A percentile compares a stretch with the other conserved stretches of the same genome.
Evolutionary conservation across 2,329 filamentous ascomycete genomes (phyloP).

Genomic region (Phoma sp.): DNA sequence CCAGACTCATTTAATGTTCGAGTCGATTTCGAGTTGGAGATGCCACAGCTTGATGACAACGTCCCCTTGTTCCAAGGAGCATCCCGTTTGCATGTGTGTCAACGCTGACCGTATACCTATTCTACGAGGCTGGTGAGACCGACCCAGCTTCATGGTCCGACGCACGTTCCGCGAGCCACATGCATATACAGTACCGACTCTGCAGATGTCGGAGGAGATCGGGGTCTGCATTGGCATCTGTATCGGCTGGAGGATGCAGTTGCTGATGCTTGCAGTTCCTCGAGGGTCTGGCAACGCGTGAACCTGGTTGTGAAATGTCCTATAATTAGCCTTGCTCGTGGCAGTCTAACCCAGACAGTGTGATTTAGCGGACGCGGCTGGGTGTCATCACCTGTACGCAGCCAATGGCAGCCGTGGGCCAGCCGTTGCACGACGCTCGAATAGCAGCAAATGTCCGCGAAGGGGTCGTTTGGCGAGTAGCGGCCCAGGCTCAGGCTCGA

Average conservation of each 20-base stretch:
- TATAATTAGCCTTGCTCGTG: slow-evolving; percentile 34
- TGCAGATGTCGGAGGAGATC: background rate
- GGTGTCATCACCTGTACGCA: background rate
- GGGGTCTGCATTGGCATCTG: slow-evolving; percentile 7
- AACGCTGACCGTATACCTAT: background rate
- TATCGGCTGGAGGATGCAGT: background rate
- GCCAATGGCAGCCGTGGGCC: background rate
- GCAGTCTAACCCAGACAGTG: background rate
- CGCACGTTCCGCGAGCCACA: background rate
- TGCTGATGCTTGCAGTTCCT: background rate
- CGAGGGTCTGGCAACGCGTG: slow-evolving; percentile 10
- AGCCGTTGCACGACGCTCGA: background rate
- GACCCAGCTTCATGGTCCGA: background rate
- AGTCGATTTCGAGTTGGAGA: background rate
- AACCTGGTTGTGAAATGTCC: slow-evolving; percentile 28
- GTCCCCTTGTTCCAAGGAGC: background rate
- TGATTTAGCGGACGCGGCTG: slow-evolving; percentile 12
- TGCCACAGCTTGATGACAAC: background rate
- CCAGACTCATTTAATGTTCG: background rate
- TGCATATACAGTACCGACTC: background rate
- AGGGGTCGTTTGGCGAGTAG: slow-evolving; percentile 25
- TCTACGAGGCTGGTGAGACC: slow-evolving; percentile 9
- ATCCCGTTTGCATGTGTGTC: background rate
- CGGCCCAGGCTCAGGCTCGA: slow-evolving; percentile 33
- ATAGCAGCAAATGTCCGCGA: slow-evolving; percentile 18